These are phyloP conservation scores for Populus hybrid DNA, from an alignment of 441 rosid species.

Conservation along the genomic window DNA sequence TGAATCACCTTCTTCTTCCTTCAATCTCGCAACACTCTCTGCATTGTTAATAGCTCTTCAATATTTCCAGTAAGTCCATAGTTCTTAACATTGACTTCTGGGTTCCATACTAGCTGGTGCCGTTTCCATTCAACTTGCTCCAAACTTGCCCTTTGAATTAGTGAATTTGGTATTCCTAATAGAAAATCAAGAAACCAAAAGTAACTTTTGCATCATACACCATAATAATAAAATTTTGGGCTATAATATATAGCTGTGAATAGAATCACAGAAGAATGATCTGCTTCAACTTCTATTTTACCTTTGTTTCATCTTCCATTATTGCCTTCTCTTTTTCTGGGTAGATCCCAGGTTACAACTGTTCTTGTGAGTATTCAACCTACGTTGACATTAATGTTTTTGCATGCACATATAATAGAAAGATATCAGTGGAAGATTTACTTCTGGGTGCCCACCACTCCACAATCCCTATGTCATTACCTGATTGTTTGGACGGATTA, in stretches of 20 bases:
- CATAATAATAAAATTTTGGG: no score
- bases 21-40: no score
- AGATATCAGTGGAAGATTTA: neutral
- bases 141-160: no score
- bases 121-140: no score
- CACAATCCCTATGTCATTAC: neutral
- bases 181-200: no score
- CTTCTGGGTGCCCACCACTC: neutral
- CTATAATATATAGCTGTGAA: neutral
- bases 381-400: neutral
- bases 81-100: no score
- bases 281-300: neutral
- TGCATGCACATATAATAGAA: neutral
- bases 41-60: no score
- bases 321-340: neutral
- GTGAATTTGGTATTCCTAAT: no score
- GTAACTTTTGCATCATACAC: no score
- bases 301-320: neutral
- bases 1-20: no score
- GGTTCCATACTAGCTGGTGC: no score
- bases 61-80: no score
- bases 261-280: neutral
- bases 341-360: neutral
- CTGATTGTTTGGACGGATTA: neutral
- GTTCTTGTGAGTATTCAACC: neutral